These are phyloP conservation scores for Rosa chinensis DNA, from an alignment of 306 rosid species.

Conservation along the genomic window DNA sequence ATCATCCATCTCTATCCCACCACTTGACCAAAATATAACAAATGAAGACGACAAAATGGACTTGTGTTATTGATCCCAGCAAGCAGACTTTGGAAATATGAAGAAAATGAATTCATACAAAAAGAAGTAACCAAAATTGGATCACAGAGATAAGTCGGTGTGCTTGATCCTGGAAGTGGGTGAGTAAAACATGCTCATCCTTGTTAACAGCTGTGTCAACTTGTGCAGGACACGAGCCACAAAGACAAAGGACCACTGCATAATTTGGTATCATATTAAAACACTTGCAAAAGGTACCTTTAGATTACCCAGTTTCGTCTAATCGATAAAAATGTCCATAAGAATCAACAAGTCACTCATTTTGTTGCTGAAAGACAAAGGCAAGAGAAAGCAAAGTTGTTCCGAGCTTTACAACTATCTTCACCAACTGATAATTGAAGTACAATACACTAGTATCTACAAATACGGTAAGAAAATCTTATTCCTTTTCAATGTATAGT, in stretches of 20 bases:
- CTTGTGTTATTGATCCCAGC: neutral
- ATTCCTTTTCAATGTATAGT: neutral
- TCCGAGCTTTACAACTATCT: slow-evolving; percentile 11
- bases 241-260: neutral
- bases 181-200: neutral
- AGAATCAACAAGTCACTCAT: neutral
- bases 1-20: too few species aligned
- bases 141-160: neutral
- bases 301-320: neutral
- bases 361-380: neutral
- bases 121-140: neutral
- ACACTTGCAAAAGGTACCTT: neutral
- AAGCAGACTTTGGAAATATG: neutral
- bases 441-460: neutral
- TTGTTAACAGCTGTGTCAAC: slow-evolving; percentile 1
- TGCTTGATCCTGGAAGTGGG: neutral
- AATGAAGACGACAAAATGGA: neutral
- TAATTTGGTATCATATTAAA: neutral
- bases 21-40: neutral
- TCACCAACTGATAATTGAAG: neutral
- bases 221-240: neutral
- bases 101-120: neutral
- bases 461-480: neutral
- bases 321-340: neutral
- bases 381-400: neutral